Base-by-base conservation (phyloP, 225 moss, liverwort and hornwort species). In the Physcomitrium patens region DNA sequence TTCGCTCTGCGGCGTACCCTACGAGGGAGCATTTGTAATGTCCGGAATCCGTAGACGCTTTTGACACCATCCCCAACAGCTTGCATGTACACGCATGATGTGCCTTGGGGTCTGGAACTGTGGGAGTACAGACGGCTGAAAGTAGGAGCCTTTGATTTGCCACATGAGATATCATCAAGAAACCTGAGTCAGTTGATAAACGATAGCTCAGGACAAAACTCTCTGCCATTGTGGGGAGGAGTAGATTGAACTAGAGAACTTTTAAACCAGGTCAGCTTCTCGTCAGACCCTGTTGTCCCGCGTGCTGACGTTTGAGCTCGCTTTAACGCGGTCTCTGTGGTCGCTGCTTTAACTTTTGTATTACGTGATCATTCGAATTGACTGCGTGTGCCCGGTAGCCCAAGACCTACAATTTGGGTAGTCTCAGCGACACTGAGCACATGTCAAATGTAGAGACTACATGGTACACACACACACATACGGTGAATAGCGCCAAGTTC, bases 11-110 rank as follows among this genome's bases (percentile, higher is more conserved):
- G 7, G 31, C 31, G 31, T 37, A 37, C 31, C 31, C 31, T 37
- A 37, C 31, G 31, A 37, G 31, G n/a, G n/a, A 37, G 31, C 31
- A 37, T 37, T 4, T 37, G 31, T 37, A 37, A 37, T 37, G 31
- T 37, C 31, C 31, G 31, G 5, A 15, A 52, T 20, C 70, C 66
- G 52, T 70, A 70, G 47, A 26, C 43, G 67, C 18, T 13, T 56
- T 67, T 75, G 71, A 79, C 71, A 43, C 55, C 27, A 20, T 75
- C 67, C 13, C 66, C 27, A 67, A 66, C 71, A 71, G 71, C 71
- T 67, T 67, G 67, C 76, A 68, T 67, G 58, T 72, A 68, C 63
- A 51, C 68, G 27, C 43, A 24, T 51, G 76, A 58, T 72, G 58
- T 72, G 46, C 51, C 44, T 76, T 72, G 48, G 24, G 15, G 57